Base-by-base conservation (phyloP, 805 yeast genomes). In the Clavispora santaluciae region DNA sequence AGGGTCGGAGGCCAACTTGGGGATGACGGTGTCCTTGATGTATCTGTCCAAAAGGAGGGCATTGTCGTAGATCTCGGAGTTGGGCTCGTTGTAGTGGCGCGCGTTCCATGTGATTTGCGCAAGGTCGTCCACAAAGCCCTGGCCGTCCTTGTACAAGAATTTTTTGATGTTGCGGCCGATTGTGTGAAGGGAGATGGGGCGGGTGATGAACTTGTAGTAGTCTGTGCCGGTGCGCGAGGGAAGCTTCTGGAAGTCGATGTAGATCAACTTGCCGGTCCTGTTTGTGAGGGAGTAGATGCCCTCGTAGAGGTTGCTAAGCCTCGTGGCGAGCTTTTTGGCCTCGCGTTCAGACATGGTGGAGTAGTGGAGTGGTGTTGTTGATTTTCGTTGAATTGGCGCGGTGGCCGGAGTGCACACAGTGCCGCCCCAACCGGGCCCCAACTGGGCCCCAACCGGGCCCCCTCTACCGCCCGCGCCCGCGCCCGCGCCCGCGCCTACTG, bases 61-160 rank as follows among this genome's bases (percentile, higher is more conserved):
- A 51, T 83, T 85, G 18, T 70, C 70, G 61, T 83, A 85, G 39
- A 85, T 83, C 13, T 68, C 67, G 1, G 89, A 78, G 11, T 73
- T 80, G 46, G 79, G 81, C 43, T 79, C 80, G 61, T 91, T 91
- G 62, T 83, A 91, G 35, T 82, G 76, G 45, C 86, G 77, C 3
- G 97, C 96, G 57, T 91, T 91, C 89, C 95, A 87, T 1, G 87
- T 76, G 39, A 91, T 84, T 60, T 86, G 95, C 0, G 83, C 87
- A 44, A 90, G 58, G 60, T 90, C 96, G 42, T 69, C 74, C 26
- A 90, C 65, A 59, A 87, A 89, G 34, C 79, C 81, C 51, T 81
- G 84, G 1, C 86, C 78, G 35, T 69, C 69, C 5, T 65, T 59
- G 64, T 89, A 90, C 44, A 63, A 64, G 37, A 61, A 63, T 30